Evolutionary conservation across 805 yeast species (phyloP), one percentile per base, ranked within the genome.

Genomic region (Candida qinlingensis): DNA sequence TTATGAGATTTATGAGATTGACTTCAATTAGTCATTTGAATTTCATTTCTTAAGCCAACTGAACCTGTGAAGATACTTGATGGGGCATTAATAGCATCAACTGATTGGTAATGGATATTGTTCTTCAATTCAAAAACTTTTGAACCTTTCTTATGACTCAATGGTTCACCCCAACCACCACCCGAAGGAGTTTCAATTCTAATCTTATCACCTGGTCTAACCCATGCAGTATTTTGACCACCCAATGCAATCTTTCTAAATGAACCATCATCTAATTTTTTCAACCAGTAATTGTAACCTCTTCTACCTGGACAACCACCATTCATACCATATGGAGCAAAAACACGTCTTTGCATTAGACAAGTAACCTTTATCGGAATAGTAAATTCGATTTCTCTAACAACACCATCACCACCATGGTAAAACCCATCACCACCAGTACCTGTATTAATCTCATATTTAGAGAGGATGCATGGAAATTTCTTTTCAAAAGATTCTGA

Each of bases 401-500:
- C 59, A 29, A 75, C 68, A 39, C 82, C 81, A 58, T 77, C 69
- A 33, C 81, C 81, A 38, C 81, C 81, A 26, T 56, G 61, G 54
- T 65, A 72, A 45, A 64, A 63, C n/a, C 80, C 80, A 8, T 54
- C 56, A 47, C 81, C 80, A n/a, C 80, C 80, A 43, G 77, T 70
- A 6, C 71, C 70, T 35, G 58, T 50, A 48, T 78, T 63, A n/a
- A 76, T 65, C 5, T 71, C 57, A 58, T 68, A 75, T 52, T 75
- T 74, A 28, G 62, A 69, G 26, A 77, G 61, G 29, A 76, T 62
- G 26, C 73, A 74, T 2, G 82, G 81, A 54, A 75, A 76, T 40
- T 80, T 58, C 50, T 72, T 67, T 57, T 77, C 82, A 50, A 77
- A 67, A 9, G 75, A 64, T 55, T 77, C 82, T 1, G 78, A 72